Evolutionary conservation across 2,329 filamentous ascomycete species (phyloP), one percentile per base, ranked within the genome.

Genomic region (Lachnellula cervina): DNA sequence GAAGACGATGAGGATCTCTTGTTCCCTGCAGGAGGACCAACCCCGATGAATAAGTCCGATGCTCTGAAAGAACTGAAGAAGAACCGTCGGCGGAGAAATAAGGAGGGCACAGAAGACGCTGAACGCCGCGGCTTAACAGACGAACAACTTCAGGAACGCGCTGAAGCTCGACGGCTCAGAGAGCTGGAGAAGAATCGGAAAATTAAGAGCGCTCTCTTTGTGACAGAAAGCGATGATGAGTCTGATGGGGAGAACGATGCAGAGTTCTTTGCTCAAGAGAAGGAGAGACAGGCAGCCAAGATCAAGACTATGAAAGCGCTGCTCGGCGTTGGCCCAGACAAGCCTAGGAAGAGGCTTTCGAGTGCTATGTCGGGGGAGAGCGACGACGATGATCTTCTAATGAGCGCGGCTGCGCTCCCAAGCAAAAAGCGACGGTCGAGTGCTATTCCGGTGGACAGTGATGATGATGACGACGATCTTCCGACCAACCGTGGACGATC

Each of bases 191-290:
- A 91, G 72, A 80, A 84, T 49, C 77, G 78, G 34, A 88, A 87
- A 68, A 88, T 94, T 73, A 97, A 97, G 77, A 95, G 89, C 65
- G 85, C 86, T 23, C 73, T 93, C 40, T 93, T 85, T 65, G 88
- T 99, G 50, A 82, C 87, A 56, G 85, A 87, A 38, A 90, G 88
- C 62, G 94, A 97, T 68, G 94, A 97, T 52, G 91, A 96, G 63
- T 86, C 81, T n/a, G 90, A 96, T 66, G 84, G 81, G 35, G 90
- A 91, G 47, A 81, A 83, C 55, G 82, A 89, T 71, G 76, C 69
- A 21, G 83, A 81, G 19, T 97, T 97, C 72, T 97, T 93, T 71
- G 84, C 80, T 2, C 79, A 97, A 72, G 84, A 86, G 70, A 74
- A 80, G 61, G 77, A 87, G 57, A 77, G 88, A 49, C 78, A 82